Evolutionary conservation across 2,329 filamentous ascomycete species (phyloP), one percentile per base, ranked within the genome.

Genomic region (Talaromyces pinophilus): DNA sequence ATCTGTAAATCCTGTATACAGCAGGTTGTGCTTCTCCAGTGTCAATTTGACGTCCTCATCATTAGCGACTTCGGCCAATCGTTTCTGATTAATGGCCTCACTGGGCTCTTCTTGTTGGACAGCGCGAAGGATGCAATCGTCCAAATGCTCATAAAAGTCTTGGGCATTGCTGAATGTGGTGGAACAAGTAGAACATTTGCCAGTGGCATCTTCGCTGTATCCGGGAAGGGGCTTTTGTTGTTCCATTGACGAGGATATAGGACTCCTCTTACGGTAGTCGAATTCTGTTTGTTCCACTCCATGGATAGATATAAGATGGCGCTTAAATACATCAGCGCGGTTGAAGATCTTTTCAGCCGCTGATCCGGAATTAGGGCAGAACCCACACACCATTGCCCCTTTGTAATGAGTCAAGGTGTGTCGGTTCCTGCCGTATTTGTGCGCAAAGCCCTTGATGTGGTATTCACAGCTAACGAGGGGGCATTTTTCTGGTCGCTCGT

Each of bases 331-430:
- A 71, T 97, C 93, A 67, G 93, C 93, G 65, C 93, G 88, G 82
- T 97, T 97, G 77, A 97, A 97, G 70, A 91, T 94, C 86, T 97
- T 97, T 80, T 97, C 93, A 0, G 91, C 90, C 7, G 92, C 87
- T 4, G 92, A 94, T 3, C 93, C 93, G 33, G 92, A 92, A 40
- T 92, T 92, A 1, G 93, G 92, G 73, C 93, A 97, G 82, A 97
- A 97, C 35, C 92, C 93, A 76, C 93, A 97, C 28, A 97, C 92
- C 93, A 97, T 97, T 59, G 92, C 97, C 48, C 93, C 93, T 81
- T 97, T 97, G 86, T 97, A 97, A 78, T 97, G 93, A 5, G 93
- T 97, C 69, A 97, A 80, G 5, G 93, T 96, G 78, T 97, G 93
- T 54, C 93, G 85, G 80, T 97, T 97, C 85, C 96, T 96, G 83